phyloP scores from a whole-genome alignment of 768 basidiomycete genomes.

The Galerina marginata region DNA sequence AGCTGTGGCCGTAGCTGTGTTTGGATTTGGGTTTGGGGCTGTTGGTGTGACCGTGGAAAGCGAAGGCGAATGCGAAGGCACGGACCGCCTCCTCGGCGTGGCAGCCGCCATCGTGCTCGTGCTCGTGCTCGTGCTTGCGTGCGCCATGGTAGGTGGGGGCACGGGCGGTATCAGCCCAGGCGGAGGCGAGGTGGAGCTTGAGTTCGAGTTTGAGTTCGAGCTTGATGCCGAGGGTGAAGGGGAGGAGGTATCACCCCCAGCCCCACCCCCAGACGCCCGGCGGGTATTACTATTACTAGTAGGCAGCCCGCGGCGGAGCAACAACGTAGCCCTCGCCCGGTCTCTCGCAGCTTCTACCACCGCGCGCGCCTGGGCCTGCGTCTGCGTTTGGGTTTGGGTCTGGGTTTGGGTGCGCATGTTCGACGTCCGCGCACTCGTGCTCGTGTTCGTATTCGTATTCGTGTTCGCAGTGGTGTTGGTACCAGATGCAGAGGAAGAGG shows the following conservation, averaged over 20 bases:
- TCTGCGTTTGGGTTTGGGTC: not conserved
- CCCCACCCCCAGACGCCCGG: not conserved
- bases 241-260: not conserved
- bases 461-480: no score
- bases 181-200: no score
- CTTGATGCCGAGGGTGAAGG: no score
- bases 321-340: not conserved
- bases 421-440: no score
- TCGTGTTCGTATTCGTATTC: no score
- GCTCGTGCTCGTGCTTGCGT: not conserved
- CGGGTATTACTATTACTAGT: not conserved
- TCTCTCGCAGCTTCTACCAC: not conserved
- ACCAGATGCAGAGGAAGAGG: no score
- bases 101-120: not conserved
- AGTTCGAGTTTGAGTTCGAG: no score
- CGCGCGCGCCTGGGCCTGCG: not conserved
- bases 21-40: no score
- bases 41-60: no score
- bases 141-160: not conserved
- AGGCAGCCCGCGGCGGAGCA: constrained; percentile 6
- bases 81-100: no score
- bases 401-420: no score
- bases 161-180: not conserved
- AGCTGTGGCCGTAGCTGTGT: no score
- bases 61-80: not conserved